These are phyloP conservation scores for Diplotaxis tenuifolia DNA, from an alignment of 345 rosid species.

Conservation along the genomic window DNA sequence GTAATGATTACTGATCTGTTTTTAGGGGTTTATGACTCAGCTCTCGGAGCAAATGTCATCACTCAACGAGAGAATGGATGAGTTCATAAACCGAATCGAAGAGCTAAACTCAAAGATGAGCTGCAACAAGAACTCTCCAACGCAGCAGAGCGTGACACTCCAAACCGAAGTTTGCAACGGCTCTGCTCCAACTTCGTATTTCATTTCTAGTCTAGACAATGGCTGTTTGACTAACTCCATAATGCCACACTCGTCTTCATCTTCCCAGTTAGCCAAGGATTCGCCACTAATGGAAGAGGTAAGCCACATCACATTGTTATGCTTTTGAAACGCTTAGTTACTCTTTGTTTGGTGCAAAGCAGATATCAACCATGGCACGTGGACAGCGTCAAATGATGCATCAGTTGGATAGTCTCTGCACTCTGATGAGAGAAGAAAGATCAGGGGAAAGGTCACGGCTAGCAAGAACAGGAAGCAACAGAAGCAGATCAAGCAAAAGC, in stretches of 20 bases:
- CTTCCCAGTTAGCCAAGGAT: constrained; percentile 78
- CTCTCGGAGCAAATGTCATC: constrained; percentile 89
- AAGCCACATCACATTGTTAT: constrained; percentile 12
- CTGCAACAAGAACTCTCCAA: constrained; percentile 49
- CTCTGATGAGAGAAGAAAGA: constrained; percentile 55
- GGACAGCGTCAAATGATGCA: constrained; percentile 84
- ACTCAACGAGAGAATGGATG: constrained; percentile 89
- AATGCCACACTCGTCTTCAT: constrained; percentile 76
- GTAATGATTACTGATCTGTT: neutral
- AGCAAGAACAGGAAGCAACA: constrained; percentile 38
- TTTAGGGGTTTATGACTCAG: constrained; percentile 67
- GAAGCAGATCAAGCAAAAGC: constrained; percentile 33
- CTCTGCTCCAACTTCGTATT: constrained; percentile 81
- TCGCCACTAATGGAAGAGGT: constrained; percentile 87
- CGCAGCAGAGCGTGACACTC: constrained; percentile 65
- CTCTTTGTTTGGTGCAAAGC: constrained; percentile 16
- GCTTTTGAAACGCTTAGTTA: constrained; percentile 27
- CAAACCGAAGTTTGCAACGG: constrained; percentile 72
- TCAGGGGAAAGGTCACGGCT: constrained; percentile 45
- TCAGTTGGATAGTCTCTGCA: constrained; percentile 65
- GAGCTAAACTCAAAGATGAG: constrained; percentile 70
- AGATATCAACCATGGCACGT: constrained; percentile 60
- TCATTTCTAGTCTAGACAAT: constrained; percentile 74
- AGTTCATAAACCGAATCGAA: constrained; percentile 71
- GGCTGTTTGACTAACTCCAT: constrained; percentile 68